Base-by-base conservation (phyloP, 805 yeast species). In the Priceomyces medius region DNA sequence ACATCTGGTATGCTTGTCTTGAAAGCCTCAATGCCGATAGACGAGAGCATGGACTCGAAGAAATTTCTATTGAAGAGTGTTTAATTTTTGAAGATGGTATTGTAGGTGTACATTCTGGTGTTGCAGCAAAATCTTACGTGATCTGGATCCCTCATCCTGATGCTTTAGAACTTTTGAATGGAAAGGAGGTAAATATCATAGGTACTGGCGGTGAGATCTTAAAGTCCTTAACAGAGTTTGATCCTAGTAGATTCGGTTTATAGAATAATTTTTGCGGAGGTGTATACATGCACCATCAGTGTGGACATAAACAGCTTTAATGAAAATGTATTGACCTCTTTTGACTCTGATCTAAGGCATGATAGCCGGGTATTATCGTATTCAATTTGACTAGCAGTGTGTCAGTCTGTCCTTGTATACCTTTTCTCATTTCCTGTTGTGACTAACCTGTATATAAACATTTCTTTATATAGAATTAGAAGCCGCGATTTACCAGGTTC, bases 31-130 rank as follows among this genome's bases (percentile, higher is more conserved):
- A 93, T 59, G 53, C 56, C 17, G 77, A 77, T 33, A 73, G 81
- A 38, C 52, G 57, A 9, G 59, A 58, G 2, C 53, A 62, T 2
- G 76, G 73, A 2, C 58, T 66, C 19, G 69, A 59, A 1, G 66
- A 65, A 26, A 84, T 91, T 45, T 54, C 59, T 41, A 85, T 91
- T 3, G 81, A 79, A 23, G 96, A 93, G 54, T 86, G 95, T 54
- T 61, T 93, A 23, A 85, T 93, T 2, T 93, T 93, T 62, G 99
- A 93, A 68, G 99, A 93, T 64, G 98, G 97, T 2, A 71, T 89
- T 33, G 90, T 96, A 0, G 99, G 99, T 2, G 91, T 91, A 17
- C 56, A 69, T 13, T 83, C 96, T 3, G 99, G 96, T 10, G 76
- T 75, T 42, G 81, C 85, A 13, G 88, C 96, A 26, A 90, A 89